Conservation (phyloP, 176 grass and related monocot genomes). For the Urochloa ruziziensis region DNA sequence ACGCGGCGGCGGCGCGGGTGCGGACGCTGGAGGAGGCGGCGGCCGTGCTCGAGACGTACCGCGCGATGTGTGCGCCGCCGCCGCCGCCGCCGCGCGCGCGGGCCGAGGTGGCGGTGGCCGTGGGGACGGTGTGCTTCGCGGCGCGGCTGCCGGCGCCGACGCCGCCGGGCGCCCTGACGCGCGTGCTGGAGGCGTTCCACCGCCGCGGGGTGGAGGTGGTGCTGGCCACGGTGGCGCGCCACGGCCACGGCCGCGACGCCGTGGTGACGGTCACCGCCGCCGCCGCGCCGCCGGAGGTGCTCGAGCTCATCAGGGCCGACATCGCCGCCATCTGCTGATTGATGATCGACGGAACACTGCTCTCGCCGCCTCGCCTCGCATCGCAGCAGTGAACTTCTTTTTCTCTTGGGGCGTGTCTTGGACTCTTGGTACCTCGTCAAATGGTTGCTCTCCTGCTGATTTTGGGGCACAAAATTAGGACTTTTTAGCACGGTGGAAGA, state of each 20-base stretch:
- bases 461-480: neutral
- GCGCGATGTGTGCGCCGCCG: neutral
- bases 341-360: neutral
- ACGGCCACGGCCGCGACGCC: neutral
- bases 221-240: slow-evolving; percentile 17
- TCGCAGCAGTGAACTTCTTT: too few relatives aligned
- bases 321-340: slow-evolving; percentile 27
- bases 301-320: slow-evolving; percentile 32
- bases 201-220: slow-evolving; percentile 33
- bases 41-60: slow-evolving; percentile 39
- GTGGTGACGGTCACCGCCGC: slow-evolving; percentile 35
- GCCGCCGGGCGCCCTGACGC: slow-evolving; percentile 7
- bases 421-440: neutral
- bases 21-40: slow-evolving; percentile 29
- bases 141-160: slow-evolving; percentile 1
- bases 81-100: neutral
- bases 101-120: neutral
- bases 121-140: slow-evolving; percentile 17
- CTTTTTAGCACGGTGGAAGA: too few relatives aligned
- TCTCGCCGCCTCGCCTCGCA: too few relatives aligned
- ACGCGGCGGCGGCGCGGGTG: slow-evolving; percentile 18
- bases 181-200: slow-evolving; percentile 35
- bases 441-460: neutral
- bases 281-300: slow-evolving; percentile 19
- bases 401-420: too few relatives aligned